phyloP scores from a whole-genome alignment of 2,329 filamentous ascomycete genomes.

The Pyrenochaeta sp. region DNA sequence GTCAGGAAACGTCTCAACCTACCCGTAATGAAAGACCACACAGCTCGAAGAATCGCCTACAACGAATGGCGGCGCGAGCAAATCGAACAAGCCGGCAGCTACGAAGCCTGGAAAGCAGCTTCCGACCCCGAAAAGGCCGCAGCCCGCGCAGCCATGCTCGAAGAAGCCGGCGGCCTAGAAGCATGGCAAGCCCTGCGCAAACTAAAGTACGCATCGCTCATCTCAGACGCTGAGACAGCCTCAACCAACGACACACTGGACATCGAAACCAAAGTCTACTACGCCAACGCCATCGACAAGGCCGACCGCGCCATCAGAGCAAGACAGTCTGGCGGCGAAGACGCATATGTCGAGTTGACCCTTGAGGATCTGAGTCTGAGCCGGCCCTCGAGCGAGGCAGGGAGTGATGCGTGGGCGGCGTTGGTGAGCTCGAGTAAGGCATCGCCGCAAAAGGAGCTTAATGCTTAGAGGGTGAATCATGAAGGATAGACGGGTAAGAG shows the following conservation, averaged over 20 bases:
- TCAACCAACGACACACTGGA: constrained; percentile 20
- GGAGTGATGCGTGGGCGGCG: constrained; percentile 20
- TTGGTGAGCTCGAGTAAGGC: constrained; percentile 17
- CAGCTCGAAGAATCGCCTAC: constrained; percentile 18
- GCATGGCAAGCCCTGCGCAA: constrained; percentile 16
- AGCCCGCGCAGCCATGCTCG: constrained; percentile 10
- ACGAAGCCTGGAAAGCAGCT: constrained; percentile 19
- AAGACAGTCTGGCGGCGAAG: constrained; percentile 15
- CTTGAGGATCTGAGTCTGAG: constrained; percentile 14
- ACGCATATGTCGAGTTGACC: constrained; percentile 25
- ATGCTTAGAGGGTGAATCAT: constrained; percentile 1
- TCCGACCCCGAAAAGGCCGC: constrained; percentile 14
- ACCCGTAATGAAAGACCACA: constrained; percentile 12
- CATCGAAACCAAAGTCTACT: constrained; percentile 17
- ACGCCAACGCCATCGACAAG: constrained; percentile 27
- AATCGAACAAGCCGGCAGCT: constrained; percentile 23
- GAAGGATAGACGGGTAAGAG: too few species aligned
- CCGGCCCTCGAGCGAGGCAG: constrained; percentile 1
- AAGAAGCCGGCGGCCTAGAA: constrained; percentile 20
- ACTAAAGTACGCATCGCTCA: constrained; percentile 12
- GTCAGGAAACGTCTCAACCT: constrained; percentile 16
- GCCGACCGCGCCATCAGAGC: constrained; percentile 28
- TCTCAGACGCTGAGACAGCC: constrained; percentile 30
- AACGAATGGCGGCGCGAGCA: constrained; percentile 19
- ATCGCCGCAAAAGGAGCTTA: constrained; percentile 7